Evolutionary conservation across 441 rosid genomes (phyloP).

Genomic region (Jatropha podagrica): DNA sequence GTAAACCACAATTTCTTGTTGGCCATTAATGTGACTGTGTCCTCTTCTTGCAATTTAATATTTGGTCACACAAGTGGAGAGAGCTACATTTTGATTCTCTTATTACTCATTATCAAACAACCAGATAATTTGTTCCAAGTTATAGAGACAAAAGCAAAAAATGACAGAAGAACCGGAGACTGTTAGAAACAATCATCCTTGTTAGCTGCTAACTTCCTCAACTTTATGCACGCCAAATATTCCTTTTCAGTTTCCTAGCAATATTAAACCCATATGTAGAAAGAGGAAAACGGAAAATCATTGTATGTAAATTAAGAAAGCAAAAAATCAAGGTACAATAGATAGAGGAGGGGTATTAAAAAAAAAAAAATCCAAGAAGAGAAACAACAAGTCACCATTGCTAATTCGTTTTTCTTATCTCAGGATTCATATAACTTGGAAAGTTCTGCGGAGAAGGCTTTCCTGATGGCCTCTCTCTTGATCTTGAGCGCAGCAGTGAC

Average conservation of each 20-base stretch:
- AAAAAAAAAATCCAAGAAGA: neutral
- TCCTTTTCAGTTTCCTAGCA: neutral
- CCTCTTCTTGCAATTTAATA: too few relatives aligned
- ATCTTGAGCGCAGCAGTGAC: slow-evolving; percentile 95
- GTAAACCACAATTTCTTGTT: too few relatives aligned
- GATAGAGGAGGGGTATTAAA: neutral
- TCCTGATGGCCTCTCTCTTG: slow-evolving; percentile 75
- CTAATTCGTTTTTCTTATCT: neutral
- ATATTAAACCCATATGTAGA: neutral
- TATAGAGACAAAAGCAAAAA: neutral
- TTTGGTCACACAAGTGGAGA: too few relatives aligned
- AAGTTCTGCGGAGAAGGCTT: slow-evolving; percentile 68
- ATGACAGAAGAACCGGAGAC: neutral
- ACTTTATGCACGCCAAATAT: neutral
- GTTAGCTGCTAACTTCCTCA: neutral
- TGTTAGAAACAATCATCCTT: neutral
- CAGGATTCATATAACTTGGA: slow-evolving; percentile 56
- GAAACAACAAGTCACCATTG: neutral
- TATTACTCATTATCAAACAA: neutral
- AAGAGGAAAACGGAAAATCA: neutral
- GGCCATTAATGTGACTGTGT: too few relatives aligned
- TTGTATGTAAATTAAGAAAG: neutral
- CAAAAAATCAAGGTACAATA: neutral
- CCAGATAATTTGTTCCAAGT: neutral
- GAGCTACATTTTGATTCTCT: too few relatives aligned